phyloP scores from a whole-genome alignment of 1,284 basidiomycete species.

The Blastosporella zonata region DNA sequence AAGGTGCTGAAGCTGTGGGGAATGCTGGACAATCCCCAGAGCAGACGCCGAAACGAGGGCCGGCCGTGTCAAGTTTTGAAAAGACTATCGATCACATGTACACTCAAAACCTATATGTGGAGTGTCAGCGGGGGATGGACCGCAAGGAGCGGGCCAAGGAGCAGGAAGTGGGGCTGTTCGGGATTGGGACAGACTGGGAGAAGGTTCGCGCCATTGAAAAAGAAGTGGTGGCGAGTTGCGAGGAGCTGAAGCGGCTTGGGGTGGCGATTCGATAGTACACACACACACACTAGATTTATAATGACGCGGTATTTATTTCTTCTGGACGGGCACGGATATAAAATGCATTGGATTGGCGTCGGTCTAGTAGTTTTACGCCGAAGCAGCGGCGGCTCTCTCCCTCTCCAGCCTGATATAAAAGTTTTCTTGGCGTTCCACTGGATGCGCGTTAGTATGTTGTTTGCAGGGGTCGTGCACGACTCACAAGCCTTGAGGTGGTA shows the following conservation, averaged over 20 bases:
- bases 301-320: conserved; percentile 20
- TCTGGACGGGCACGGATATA: conserved; percentile 11
- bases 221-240: conserved; percentile 71
- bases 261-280: conserved; percentile 30
- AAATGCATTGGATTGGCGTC: conserved; percentile 13
- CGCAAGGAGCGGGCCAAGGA: conserved; percentile 66
- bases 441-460: conserved; percentile 20
- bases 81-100: conserved; percentile 69
- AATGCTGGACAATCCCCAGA: conserved; percentile 21
- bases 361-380: conserved; percentile 20
- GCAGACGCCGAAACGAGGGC: conserved; percentile 28
- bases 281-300: conserved; percentile 20
- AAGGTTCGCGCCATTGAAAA: conserved; percentile 68
- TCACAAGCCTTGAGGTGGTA: conserved; percentile 70
- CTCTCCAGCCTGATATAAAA: conserved; percentile 82
- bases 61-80: conserved; percentile 59
- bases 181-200: conserved; percentile 86
- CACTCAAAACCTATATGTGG: conserved; percentile 63
- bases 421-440: conserved; percentile 78
- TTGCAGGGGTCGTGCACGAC: conserved; percentile 28
- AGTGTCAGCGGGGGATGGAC: conserved; percentile 68
- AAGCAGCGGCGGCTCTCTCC: conserved; percentile 39
- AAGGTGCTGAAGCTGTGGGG: conserved; percentile 35
- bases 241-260: conserved; percentile 64
- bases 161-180: conserved; percentile 81